Base-by-base conservation (phyloP, 2,329 filamentous ascomycete genomes). In the Ceratocystis diversiconidia region DNA sequence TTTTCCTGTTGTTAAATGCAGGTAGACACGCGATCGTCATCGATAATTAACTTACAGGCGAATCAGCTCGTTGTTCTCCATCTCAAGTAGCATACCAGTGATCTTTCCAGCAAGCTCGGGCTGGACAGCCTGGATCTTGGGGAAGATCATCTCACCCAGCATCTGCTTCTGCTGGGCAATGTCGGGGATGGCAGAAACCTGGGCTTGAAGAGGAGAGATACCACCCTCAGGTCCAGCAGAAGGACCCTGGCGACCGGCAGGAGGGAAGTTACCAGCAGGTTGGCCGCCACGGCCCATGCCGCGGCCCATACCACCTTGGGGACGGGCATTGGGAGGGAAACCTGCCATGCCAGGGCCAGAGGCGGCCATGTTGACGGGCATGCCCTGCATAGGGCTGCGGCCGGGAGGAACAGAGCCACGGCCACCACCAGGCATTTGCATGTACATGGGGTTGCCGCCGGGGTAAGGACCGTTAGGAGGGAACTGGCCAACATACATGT, bases 21-120 rank as follows among this genome's bases (percentile, higher is more conserved):
- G 17, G n/a, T 1, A 1, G 22, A 10, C 65, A 57, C 68, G 36
- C 43, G n/a, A 10, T 41, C 4, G 17, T 41, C 8, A 12, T n/a
- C 19, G 44, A 10, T 12, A 62, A 6, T 5, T 30, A 70, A 89
- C 92, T 89, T 87, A 96, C 90, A 99, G 84, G 79, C 89, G 90
- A 74, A 99, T 83, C 72, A 99, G 82, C 81, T 99, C 94, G 66
- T 82, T 76, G 79, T 97, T 97, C 73, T 97, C 94, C 94, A 99
- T 99, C 84, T 99, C 94, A 72, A 99, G 79, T 73, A 99, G 88
- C 94, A 99, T 99, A 79, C 94, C 94, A 69, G 94, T 99, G 77
- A 99, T 97, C 87, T 99, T 99, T 75, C 94, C 94, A 69, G 94
- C 94, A 73, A 99, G 83, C 73, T 96, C 92, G 68, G 91, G 89